A percentile compares a stretch with the other conserved stretches of the same genome.
These are phyloP conservation scores for Toxicodendron radicans DNA, from an alignment of 345 rosid species.

Conservation along the genomic window DNA sequence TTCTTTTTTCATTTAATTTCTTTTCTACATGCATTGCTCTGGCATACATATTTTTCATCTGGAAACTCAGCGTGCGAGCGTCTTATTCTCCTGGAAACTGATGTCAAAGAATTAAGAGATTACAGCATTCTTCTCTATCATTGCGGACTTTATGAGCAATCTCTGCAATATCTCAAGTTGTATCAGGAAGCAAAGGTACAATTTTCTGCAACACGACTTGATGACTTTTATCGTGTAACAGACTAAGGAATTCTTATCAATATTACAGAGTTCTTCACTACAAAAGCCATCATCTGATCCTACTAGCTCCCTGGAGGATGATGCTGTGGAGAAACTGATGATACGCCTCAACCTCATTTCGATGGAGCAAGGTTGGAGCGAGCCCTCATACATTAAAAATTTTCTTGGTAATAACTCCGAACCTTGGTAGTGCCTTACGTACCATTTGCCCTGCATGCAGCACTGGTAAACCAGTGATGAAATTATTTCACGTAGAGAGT, in stretches of 20 bases:
- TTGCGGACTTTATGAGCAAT: slow-evolving; percentile 54
- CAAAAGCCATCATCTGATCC: slow-evolving; percentile 26
- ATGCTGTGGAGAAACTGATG: slow-evolving; percentile 50
- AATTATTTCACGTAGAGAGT: not conserved
- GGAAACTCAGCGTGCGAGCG: slow-evolving; percentile 62
- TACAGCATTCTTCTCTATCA: slow-evolving; percentile 70
- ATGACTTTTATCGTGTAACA: not conserved
- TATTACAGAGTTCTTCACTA: slow-evolving; percentile 29
- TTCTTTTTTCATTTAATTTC: not conserved
- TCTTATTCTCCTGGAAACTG: slow-evolving; percentile 47
- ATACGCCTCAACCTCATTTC: slow-evolving; percentile 53
- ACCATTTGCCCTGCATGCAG: not conserved
- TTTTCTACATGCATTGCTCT: not conserved
- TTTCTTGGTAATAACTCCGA: slow-evolving; percentile 57
- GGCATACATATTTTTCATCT: not conserved
- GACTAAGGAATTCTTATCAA: slow-evolving; percentile 2
- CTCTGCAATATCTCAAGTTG: slow-evolving; percentile 45
- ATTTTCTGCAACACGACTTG: not conserved
- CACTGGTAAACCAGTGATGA: not conserved
- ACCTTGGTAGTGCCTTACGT: slow-evolving; percentile 45
- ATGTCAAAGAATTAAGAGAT: slow-evolving; percentile 61
- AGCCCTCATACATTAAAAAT: slow-evolving; percentile 40
- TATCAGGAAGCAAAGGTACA: slow-evolving; percentile 48
- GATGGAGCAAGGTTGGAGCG: slow-evolving; percentile 66
- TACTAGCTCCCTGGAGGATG: slow-evolving; percentile 45